These are phyloP conservation scores for Rhizomucor pusillus DNA, from an alignment of 371 early-diverging fungal genomes.

Conservation along the genomic window DNA sequence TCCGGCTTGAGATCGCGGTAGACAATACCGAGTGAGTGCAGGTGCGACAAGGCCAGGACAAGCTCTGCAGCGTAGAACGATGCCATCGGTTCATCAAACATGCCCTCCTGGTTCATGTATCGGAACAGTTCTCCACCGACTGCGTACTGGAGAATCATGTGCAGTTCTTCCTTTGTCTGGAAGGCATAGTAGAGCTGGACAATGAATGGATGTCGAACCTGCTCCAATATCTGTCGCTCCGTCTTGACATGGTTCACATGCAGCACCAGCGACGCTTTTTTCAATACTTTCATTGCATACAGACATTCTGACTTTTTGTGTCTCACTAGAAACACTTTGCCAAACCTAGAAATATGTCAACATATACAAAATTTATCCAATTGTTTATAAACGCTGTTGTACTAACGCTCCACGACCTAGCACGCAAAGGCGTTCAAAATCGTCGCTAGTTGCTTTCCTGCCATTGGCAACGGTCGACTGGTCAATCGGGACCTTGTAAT, in stretches of 20 bases:
- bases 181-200: conserved; percentile 95
- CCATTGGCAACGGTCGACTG: no score
- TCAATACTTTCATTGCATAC: conserved; percentile 93
- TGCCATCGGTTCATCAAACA: conserved; percentile 76
- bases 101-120: conserved; percentile 59
- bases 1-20: conserved; percentile 84
- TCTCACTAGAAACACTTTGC: conserved; percentile 76
- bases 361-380: no score
- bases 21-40: conserved; percentile 84
- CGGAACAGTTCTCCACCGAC: conserved; percentile 98
- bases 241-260: conserved; percentile 63
- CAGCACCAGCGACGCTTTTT: conserved; percentile 78
- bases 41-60: conserved; percentile 79
- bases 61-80: conserved; percentile 85
- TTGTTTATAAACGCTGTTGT: no score
- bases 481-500: no score
- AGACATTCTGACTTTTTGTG: conserved; percentile 56
- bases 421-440: conserved; percentile 89
- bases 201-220: conserved; percentile 87
- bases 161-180: conserved; percentile 86
- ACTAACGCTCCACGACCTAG: conserved; percentile 92
- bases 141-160: conserved; percentile 96
- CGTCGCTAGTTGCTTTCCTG: no score
- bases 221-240: conserved; percentile 76
- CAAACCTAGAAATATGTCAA: conserved; percentile 45